Conservation (phyloP, 2,329 filamentous ascomycete species). For the Sarocladium brachiariae region DNA sequence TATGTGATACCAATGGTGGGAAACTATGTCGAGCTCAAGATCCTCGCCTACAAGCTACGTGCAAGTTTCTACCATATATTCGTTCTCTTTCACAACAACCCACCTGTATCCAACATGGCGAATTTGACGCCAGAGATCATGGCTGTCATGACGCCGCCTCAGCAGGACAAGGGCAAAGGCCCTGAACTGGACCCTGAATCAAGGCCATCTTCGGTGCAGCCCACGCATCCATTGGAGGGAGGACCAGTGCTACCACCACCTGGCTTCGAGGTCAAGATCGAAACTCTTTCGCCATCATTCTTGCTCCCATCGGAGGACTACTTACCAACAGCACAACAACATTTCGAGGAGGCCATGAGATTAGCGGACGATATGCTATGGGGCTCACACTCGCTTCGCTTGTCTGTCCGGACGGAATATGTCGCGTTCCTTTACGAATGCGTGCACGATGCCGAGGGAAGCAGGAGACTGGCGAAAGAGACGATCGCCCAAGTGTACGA, state of each 20-base stretch:
- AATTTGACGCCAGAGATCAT: constrained; percentile 41
- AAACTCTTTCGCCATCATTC: constrained; percentile 56
- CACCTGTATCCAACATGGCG: constrained; percentile 60
- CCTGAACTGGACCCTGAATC: constrained; percentile 40
- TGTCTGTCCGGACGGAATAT: constrained; percentile 89
- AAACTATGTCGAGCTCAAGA: constrained; percentile 74
- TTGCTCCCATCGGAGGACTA: constrained; percentile 75
- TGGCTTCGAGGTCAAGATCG: constrained; percentile 39
- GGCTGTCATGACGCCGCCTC: constrained; percentile 27
- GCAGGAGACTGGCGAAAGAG: constrained; percentile 68
- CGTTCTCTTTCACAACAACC: constrained; percentile 90
- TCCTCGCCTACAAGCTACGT: constrained; percentile 83
- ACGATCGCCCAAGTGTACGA: constrained; percentile 89
- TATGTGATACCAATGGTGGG: constrained; percentile 82
- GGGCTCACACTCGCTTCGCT: constrained; percentile 80
- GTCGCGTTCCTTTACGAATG: constrained; percentile 92
- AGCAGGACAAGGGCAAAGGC: constrained; percentile 34
- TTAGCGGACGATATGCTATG: constrained; percentile 72
- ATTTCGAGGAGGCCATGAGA: constrained; percentile 70
- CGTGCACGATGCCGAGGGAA: constrained; percentile 70
- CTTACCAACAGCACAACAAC: constrained; percentile 70
- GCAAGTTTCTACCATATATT: constrained; percentile 97
- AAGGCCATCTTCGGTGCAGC: constrained; percentile 39
- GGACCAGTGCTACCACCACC: constrained; percentile 52
- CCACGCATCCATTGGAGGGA: constrained; percentile 46